phyloP scores from a whole-genome alignment of 805 yeast species.

The Myxozyma nipponensis region DNA sequence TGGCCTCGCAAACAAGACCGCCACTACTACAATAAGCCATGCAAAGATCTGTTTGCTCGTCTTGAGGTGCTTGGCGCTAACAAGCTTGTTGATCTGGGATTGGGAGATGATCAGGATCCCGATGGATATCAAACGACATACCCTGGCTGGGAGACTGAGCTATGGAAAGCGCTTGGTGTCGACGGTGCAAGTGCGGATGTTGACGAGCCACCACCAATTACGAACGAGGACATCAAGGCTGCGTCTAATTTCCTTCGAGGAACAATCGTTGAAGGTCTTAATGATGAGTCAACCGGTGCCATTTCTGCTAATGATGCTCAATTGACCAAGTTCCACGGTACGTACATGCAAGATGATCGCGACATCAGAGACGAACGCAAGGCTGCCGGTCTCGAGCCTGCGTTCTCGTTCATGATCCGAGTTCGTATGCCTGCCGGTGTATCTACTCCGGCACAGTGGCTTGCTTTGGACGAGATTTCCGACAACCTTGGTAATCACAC shows the following conservation, averaged over 20 bases:
- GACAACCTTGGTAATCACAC: conserved; percentile 85
- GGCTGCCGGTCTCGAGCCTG: conserved; percentile 90
- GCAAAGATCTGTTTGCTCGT: conserved; percentile 64
- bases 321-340: conserved; percentile 95
- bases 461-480: conserved; percentile 75
- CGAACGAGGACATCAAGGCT: conserved; percentile 93
- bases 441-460: conserved; percentile 85
- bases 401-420: conserved; percentile 95
- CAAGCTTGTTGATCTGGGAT: conserved; percentile 68
- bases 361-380: conserved; percentile 91
- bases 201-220: conserved; percentile 85
- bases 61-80: conserved; percentile 69
- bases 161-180: conserved; percentile 90
- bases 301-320: conserved; percentile 89
- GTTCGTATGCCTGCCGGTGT: conserved; percentile 92
- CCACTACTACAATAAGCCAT: conserved; percentile 90
- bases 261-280: conserved; percentile 81
- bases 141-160: conserved; percentile 72
- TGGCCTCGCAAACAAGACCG: conserved; percentile 98
- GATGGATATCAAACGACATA: conserved; percentile 94
- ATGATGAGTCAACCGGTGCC: conserved; percentile 82
- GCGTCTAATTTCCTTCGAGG: conserved; percentile 87
- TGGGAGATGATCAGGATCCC: conserved; percentile 97
- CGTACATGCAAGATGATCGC: conserved; percentile 97
- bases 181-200: conserved; percentile 74